Evolutionary conservation across 2,329 filamentous ascomycete species (phyloP).

Genomic region (Calycina herbarum): DNA sequence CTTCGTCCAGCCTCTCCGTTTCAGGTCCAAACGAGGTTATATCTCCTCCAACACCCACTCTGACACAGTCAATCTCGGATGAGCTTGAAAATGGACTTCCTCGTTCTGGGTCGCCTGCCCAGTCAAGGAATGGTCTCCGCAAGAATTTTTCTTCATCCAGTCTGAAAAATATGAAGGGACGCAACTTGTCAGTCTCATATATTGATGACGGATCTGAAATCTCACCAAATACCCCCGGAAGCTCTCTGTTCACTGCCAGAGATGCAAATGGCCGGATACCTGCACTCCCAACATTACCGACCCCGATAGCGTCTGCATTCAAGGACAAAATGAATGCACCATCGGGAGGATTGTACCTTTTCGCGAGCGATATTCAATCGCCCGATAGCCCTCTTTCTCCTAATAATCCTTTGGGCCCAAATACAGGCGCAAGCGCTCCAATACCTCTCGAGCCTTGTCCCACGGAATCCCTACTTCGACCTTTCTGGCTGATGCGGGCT

Average conservation of each 20-base stretch:
- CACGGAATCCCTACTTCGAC: constrained; percentile 82
- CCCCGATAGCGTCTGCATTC: constrained; percentile 65
- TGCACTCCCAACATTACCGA: constrained; percentile 64
- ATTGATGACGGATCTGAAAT: constrained; percentile 61
- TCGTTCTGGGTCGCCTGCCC: constrained; percentile 55
- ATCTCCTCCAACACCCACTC: constrained; percentile 37
- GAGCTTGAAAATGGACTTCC: constrained; percentile 40
- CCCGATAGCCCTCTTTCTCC: constrained; percentile 64
- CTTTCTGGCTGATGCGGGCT: constrained; percentile 96
- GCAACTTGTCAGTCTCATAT: constrained; percentile 69
- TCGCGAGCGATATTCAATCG: constrained; percentile 80
- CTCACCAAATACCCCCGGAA: constrained; percentile 74
- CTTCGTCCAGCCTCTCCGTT: constrained; percentile 32
- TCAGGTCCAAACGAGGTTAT: constrained; percentile 32
- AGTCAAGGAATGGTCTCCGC: constrained; percentile 47
- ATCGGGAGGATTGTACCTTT: constrained; percentile 72
- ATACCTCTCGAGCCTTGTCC: constrained; percentile 88
- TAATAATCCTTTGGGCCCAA: constrained; percentile 57
- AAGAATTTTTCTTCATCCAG: constrained; percentile 74
- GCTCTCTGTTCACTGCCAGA: constrained; percentile 43
- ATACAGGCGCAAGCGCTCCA: constrained; percentile 62
- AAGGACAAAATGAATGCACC: constrained; percentile 56
- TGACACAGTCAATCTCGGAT: constrained; percentile 31
- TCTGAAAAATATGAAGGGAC: constrained; percentile 68
- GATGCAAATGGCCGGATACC: constrained; percentile 50